Conservation (phyloP, 768 basidiomycete species). For the Crepidotus variabilis region DNA sequence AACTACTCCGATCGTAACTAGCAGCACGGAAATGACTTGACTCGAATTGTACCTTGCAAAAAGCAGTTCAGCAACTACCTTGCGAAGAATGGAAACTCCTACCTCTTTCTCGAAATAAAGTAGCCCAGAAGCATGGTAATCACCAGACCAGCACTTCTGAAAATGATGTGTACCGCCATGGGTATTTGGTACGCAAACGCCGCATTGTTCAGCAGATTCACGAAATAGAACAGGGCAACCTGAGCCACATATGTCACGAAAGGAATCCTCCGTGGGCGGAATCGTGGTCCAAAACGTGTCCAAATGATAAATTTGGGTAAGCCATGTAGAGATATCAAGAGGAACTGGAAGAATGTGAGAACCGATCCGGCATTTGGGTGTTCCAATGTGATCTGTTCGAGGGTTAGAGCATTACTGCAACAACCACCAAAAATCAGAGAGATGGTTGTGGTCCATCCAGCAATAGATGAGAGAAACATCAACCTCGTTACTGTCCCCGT, state of each 20-base stretch:
- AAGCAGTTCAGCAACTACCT: neutral
- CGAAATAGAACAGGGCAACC: slow-evolving; percentile 73
- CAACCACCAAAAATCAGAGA: slow-evolving; percentile 87
- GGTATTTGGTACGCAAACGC: slow-evolving; percentile 86
- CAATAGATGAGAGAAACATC: slow-evolving; percentile 15
- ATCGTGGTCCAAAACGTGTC: slow-evolving; percentile 46
- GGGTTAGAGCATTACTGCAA: slow-evolving; percentile 81
- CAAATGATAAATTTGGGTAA: slow-evolving; percentile 59
- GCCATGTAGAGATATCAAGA: slow-evolving; percentile 70
- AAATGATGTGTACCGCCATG: slow-evolving; percentile 92
- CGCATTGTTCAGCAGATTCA: slow-evolving; percentile 86
- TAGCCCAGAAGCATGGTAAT: slow-evolving; percentile 82
- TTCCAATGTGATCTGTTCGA: slow-evolving; percentile 67
- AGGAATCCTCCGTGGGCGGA: slow-evolving; percentile 67
- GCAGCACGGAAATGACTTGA: slow-evolving; percentile 73
- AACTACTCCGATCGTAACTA: slow-evolving; percentile 77
- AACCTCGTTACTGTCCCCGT: neutral
- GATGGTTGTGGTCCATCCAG: slow-evolving; percentile 59
- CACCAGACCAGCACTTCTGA: slow-evolving; percentile 83
- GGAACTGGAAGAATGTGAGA: slow-evolving; percentile 85
- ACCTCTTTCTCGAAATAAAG: slow-evolving; percentile 62
- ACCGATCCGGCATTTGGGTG: slow-evolving; percentile 75
- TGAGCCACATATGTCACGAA: slow-evolving; percentile 72
- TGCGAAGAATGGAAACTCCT: slow-evolving; percentile 17
- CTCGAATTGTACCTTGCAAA: slow-evolving; percentile 15